Evolutionary conservation across 768 basidiomycete genomes (phyloP), one percentile per base, ranked within the genome.

Genomic region (Nevesoporus exiguus): DNA sequence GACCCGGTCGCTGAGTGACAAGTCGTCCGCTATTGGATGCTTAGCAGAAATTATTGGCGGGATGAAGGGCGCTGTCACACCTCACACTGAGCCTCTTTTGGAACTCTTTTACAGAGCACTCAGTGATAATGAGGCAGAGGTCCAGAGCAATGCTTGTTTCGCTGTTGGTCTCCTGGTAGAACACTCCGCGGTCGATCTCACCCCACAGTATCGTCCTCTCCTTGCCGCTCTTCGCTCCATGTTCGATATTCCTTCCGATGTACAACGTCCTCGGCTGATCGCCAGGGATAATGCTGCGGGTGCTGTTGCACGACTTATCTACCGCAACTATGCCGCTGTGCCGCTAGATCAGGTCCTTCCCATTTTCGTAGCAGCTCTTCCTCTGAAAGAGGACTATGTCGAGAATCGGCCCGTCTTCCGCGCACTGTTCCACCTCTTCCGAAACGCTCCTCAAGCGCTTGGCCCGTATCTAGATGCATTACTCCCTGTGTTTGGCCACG

Each of bases 201-300:
- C 87, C 1, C 74, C 80, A 10, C 93, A 97, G 66, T 96, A 89
- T 74, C 72, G 86, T 37, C 80, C 78, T 55, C 77, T 98, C 40
- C 89, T 98, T 46, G 74, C 74, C 33, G 85, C 85, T 1, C 83
- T 98, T 43, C 88, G 83, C 25, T 90, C 90, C 14, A 77, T 96
- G 51, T 98, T 99, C 71, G 70, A 77, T 41, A 77, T 88, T 33
- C 62, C 82, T 8, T 72, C 82, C 0, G 82, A 86, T 54, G 76
- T 90, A 7, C 76, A 85, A n/a, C 66, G 81, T 7, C 73, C 89
- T 7, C 77, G 76, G 41, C 72, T 92, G 57, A 95, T 94, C 67
- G 94, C 94, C 19, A 87, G 87, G 58, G 97, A 99, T 73, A 99
- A 99, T 70, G 97, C 97, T n/a, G 82, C 88, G 8, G 97, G 97